Conservation (phyloP, 768 basidiomycete species). For the Serendipita sp. region DNA sequence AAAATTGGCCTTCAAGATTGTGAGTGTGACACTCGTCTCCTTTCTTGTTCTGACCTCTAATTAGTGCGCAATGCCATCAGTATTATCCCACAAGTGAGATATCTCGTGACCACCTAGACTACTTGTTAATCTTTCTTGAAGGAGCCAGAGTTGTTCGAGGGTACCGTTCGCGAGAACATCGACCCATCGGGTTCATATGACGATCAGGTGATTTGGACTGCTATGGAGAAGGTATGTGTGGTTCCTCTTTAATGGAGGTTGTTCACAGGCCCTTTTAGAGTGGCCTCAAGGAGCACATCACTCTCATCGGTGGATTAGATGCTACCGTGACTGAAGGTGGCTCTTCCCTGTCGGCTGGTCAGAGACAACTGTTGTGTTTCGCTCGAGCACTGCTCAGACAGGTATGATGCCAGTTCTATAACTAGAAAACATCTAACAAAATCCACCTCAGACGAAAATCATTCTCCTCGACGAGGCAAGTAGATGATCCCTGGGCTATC, state of each 20-base stretch:
- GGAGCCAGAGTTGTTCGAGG: conserved; percentile 35
- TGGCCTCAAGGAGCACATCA: conserved; percentile 52
- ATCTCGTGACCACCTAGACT: conserved; percentile 17
- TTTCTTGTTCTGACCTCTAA: neutral
- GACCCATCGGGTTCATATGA: conserved; percentile 63
- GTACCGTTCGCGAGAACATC: conserved; percentile 70
- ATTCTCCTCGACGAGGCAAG: conserved; percentile 85
- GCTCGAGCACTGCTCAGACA: conserved; percentile 58
- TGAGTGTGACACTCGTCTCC: conserved; percentile 18
- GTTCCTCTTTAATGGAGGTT: conserved; percentile 14
- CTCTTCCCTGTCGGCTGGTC: conserved; percentile 67
- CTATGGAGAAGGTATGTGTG: conserved; percentile 42
- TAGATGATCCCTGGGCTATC: neutral
- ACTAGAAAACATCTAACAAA: conserved; percentile 1
- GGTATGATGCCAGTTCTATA: neutral
- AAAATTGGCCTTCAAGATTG: conserved; percentile 59
- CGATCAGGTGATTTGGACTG: conserved; percentile 77
- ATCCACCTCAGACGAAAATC: conserved; percentile 45
- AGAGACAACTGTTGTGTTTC: conserved; percentile 78
- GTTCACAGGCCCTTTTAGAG: conserved; percentile 24
- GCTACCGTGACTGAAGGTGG: conserved; percentile 64
- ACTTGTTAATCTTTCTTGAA: conserved; percentile 26
- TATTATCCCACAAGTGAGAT: conserved; percentile 62
- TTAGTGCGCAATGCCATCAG: conserved; percentile 62
- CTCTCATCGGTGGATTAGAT: conserved; percentile 54